These are phyloP conservation scores for Basidiobolus meristosporus DNA, from an alignment of 371 early-diverging fungal genomes.

Conservation along the genomic window DNA sequence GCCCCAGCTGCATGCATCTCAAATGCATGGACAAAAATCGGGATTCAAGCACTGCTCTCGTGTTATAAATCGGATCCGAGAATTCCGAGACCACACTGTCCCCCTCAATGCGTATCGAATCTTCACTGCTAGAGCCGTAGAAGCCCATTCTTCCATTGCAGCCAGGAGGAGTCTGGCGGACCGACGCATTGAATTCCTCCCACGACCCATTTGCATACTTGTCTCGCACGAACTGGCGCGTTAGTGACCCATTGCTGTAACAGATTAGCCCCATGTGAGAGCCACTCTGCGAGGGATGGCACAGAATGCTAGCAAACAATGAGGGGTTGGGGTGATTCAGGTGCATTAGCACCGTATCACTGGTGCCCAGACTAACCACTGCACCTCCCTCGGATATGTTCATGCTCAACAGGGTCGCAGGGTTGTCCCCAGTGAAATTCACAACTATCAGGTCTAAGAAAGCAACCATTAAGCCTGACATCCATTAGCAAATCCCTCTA, in stretches of 20 bases:
- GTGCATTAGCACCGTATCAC: conserved; percentile 53
- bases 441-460: conserved; percentile 29
- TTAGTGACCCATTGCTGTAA: conserved; percentile 69
- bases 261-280: conserved; percentile 57
- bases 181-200: conserved; percentile 25
- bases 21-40: conserved; percentile 56
- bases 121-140: conserved; percentile 52
- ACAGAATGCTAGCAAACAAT: conserved; percentile 37
- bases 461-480: not conserved
- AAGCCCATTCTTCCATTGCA: conserved; percentile 18
- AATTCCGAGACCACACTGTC: conserved; percentile 25
- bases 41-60: conserved; percentile 49
- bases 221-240: conserved; percentile 49
- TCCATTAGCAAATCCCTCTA: not conserved
- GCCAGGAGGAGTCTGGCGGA: not conserved
- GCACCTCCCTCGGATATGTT: conserved; percentile 29
- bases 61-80: conserved; percentile 12
- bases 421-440: conserved; percentile 74
- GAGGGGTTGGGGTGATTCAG: conserved; percentile 24
- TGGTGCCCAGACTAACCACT: conserved; percentile 60
- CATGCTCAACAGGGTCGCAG: conserved; percentile 46
- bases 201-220: conserved; percentile 24
- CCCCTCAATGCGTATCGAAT: conserved; percentile 45
- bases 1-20: conserved; percentile 10
- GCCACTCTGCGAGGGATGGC: conserved; percentile 39